Evolutionary conservation across 305 asterid species (phyloP).

Genomic region (Solanum hybrid): DNA sequence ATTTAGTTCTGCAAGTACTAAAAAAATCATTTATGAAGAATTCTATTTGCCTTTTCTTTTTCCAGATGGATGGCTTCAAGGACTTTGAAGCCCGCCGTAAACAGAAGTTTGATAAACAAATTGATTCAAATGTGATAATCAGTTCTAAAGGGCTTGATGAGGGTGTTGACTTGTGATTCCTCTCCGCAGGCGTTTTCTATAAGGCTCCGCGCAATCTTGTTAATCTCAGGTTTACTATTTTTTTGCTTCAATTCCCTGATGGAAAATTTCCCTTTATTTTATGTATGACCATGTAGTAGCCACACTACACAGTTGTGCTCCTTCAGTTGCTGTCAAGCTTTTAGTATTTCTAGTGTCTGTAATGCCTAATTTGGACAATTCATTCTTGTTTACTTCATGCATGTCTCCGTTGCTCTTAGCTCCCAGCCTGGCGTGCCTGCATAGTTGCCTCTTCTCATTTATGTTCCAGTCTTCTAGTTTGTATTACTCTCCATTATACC

Average conservation of each 20-base stretch:
- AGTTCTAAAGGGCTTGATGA: constrained; percentile 94
- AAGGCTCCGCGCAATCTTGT: not conserved
- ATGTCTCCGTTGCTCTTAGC: not conserved
- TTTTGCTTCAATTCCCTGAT: not conserved
- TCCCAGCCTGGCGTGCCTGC: not conserved
- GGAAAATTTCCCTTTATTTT: not conserved
- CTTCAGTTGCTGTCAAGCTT: not conserved
- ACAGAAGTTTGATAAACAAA: constrained; percentile 83
- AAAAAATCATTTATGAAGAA: not conserved
- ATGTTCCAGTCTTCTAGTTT: not conserved
- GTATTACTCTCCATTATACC: too few species aligned
- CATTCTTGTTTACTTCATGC: not conserved
- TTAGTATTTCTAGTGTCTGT: not conserved
- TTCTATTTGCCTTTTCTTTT: not conserved
- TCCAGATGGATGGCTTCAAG: constrained; percentile 77
- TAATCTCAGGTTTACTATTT: not conserved
- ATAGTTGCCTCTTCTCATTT: not conserved
- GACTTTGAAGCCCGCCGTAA: constrained; percentile 81
- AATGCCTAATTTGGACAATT: not conserved
- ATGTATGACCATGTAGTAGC: not conserved
- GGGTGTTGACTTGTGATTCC: constrained; percentile 69
- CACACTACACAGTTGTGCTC: not conserved
- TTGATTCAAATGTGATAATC: constrained; percentile 85
- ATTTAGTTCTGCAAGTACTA: not conserved
- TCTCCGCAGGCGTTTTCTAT: not conserved